Percentiles rank a stretch among this genome's conserved stretches.
Conservation (phyloP, 768 basidiomycete genomes). For the Kondoa malvinella region DNA sequence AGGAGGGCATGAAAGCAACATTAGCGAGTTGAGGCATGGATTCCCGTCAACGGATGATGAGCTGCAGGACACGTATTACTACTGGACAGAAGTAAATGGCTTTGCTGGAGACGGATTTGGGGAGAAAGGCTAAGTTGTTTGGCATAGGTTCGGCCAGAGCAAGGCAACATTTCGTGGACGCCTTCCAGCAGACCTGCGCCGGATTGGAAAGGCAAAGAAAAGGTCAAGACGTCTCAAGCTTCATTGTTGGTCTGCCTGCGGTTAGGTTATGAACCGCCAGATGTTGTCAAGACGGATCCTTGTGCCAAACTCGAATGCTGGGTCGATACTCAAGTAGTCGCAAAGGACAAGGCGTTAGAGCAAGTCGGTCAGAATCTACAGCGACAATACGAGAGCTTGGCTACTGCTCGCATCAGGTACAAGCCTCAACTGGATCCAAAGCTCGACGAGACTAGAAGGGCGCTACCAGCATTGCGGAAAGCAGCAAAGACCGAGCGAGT, state of each 20-base stretch:
- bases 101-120: background rate
- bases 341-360: conserved; percentile 80
- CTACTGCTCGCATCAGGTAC: conserved; percentile 49
- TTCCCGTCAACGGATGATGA: background rate
- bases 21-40: background rate
- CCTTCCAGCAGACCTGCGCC: background rate
- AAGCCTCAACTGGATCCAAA: conserved; percentile 55
- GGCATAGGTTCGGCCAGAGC: background rate
- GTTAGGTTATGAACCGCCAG: conserved; percentile 94
- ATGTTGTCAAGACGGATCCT: conserved; percentile 89
- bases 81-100: background rate
- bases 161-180: background rate
- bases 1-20: background rate
- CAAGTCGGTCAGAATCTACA: conserved; percentile 82
- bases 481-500: conserved; percentile 84
- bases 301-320: conserved; percentile 90
- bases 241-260: conserved; percentile 64
- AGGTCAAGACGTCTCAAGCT: conserved; percentile 79
- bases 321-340: conserved; percentile 75
- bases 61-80: background rate
- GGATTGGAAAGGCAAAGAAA: conserved; percentile 90
- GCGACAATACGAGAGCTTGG: conserved; percentile 86
- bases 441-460: conserved; percentile 76
- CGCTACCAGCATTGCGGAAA: conserved; percentile 64
- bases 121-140: background rate